Percentiles rank a stretch among this genome's conserved stretches.
Conservation (phyloP, 176 grass and related monocot species). For the Rhipidocladum racemiflorum region DNA sequence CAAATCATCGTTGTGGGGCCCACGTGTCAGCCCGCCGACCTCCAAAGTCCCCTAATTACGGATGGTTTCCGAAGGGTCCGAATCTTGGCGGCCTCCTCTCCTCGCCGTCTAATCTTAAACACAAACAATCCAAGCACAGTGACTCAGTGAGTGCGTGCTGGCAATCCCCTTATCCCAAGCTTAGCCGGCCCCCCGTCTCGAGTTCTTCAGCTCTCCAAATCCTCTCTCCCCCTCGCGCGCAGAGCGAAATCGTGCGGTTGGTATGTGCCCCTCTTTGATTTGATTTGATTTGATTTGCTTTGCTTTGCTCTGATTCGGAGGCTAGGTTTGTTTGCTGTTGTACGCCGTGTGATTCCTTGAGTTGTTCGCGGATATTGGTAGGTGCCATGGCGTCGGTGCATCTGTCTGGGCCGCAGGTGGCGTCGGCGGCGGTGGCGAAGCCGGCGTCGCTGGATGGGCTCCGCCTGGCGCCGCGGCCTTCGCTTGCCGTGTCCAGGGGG, state of each 20-base stretch:
- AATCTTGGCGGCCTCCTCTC: slow-evolving; percentile 1
- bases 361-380: background rate
- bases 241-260: background rate
- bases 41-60: background rate
- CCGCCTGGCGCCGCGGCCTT: slow-evolving; percentile 10
- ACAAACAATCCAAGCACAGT: background rate
- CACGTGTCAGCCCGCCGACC: background rate
- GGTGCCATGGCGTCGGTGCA: slow-evolving; percentile 56
- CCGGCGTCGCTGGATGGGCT: slow-evolving; percentile 33
- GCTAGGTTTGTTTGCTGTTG: background rate
- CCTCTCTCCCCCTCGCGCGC: background rate
- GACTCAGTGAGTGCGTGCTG: background rate
- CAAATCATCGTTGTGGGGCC: background rate
- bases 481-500: slow-evolving; percentile 20
- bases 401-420: slow-evolving; percentile 22
- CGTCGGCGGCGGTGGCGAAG: slow-evolving; percentile 16
- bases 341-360: background rate
- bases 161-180: slow-evolving; percentile 31
- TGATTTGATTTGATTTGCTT: background rate
- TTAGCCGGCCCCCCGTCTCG: background rate
- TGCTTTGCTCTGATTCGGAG: background rate
- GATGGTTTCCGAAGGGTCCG: background rate
- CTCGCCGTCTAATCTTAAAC: background rate
- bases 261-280: background rate
- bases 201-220: background rate